Conservation (phyloP, 805 yeast genomes). For the Wickerhamiella azyma region DNA sequence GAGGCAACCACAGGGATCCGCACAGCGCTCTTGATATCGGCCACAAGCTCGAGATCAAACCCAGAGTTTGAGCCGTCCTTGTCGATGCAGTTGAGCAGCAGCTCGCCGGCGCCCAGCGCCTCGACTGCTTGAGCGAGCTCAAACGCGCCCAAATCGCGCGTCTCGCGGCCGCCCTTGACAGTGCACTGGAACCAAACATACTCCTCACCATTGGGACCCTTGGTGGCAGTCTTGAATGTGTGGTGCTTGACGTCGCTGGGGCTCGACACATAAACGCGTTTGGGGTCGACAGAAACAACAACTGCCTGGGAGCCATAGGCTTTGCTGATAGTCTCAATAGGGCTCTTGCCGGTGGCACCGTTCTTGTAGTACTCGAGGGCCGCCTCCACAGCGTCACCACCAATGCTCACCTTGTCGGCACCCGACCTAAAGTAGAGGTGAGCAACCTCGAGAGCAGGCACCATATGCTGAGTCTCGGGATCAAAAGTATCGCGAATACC, state of each 20-base stretch:
- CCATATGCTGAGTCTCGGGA: constrained; percentile 55
- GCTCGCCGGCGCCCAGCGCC: constrained; percentile 91
- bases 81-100: constrained; percentile 84
- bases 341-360: constrained; percentile 62
- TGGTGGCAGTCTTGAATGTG: constrained; percentile 44
- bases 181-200: constrained; percentile 94
- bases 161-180: constrained; percentile 90
- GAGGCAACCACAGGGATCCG: constrained; percentile 92
- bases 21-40: constrained; percentile 63
- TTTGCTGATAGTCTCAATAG: constrained; percentile 84
- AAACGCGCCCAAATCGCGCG: constrained; percentile 77
- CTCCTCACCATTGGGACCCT: constrained; percentile 81
- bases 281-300: constrained; percentile 96
- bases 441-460: constrained; percentile 86
- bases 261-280: constrained; percentile 56
- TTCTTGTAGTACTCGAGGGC: constrained; percentile 67
- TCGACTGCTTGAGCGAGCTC: constrained; percentile 85
- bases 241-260: constrained; percentile 51
- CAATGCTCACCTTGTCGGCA: constrained; percentile 95
- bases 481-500: constrained; percentile 87
- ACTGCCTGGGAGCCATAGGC: constrained; percentile 97
- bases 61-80: constrained; percentile 96
- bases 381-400: constrained; percentile 90
- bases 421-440: constrained; percentile 86
- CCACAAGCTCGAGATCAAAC: constrained; percentile 72